A percentile compares a stretch with the other conserved stretches of the same genome.
These are phyloP conservation scores for Elsinoe ampelina DNA, from an alignment of 2,329 filamentous ascomycete genomes.

Conservation along the genomic window DNA sequence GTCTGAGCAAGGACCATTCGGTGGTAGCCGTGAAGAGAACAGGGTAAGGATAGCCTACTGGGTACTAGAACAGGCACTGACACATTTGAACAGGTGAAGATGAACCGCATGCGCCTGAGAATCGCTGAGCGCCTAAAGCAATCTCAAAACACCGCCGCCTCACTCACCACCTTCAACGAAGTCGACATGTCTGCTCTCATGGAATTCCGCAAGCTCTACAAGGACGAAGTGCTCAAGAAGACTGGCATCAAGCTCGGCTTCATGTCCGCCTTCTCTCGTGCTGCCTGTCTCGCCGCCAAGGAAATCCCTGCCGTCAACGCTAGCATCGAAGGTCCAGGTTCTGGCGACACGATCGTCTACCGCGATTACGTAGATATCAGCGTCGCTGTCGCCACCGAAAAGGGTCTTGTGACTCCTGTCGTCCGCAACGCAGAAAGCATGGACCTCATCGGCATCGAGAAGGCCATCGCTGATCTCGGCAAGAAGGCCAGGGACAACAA, in stretches of 20 bases:
- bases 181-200: constrained; percentile 98
- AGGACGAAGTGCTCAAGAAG: constrained; percentile 92
- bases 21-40: constrained; percentile 76
- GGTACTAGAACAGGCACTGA: neutral
- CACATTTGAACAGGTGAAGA: constrained; percentile 66
- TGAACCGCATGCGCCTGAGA: constrained; percentile 98
- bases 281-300: constrained; percentile 82
- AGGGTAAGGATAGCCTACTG: constrained; percentile 50
- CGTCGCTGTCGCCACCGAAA: constrained; percentile 93
- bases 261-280: constrained; percentile 95
- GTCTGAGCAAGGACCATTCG: constrained; percentile 32
- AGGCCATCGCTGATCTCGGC: constrained; percentile 82
- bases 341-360: constrained; percentile 96
- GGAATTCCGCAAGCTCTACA: constrained; percentile 95
- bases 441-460: constrained; percentile 83
- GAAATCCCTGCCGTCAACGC: constrained; percentile 93
- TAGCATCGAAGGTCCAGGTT: constrained; percentile 89
- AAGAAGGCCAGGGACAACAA: constrained; percentile 97
- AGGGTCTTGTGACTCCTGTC: constrained; percentile 92
- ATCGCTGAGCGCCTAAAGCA: constrained; percentile 98
- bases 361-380: constrained; percentile 97
- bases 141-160: constrained; percentile 96
- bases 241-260: constrained; percentile 97
- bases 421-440: constrained; percentile 86
- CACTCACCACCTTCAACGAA: constrained; percentile 96